Evolutionary conservation across 495 filamentous ascomycete species (phyloP), one percentile per base, ranked within the genome.

Genomic region (Penicillium waksmanii): DNA sequence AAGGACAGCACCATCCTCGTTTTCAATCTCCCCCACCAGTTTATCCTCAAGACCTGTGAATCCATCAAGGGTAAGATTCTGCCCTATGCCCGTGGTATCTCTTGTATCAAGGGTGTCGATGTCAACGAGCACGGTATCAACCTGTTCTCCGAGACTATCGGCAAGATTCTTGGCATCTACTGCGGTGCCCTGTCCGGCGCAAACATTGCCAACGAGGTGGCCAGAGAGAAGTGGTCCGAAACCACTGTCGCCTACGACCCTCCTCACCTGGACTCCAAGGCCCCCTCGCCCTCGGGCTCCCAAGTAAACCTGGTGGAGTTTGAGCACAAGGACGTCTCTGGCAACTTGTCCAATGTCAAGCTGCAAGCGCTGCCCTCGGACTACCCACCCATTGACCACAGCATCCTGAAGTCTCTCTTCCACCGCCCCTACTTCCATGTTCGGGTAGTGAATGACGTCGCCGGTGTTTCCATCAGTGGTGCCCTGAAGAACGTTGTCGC

Each of bases 401-500:
- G 76, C 17, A 82, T 89, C 44, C 80, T 96, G 65, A 88, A 89
- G 70, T 83, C 84, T 19, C 88, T 99, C 31, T 98, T 99, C 85
- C 89, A 96, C 77, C 87, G 96, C 40, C 93, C 93, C 0, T 99
- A 99, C 78, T 98, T 99, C 84, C 94, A 97, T 73, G 93, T 97
- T 12, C 87, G 89, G 44, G 87, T 98, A 68, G 89, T 96, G 15
- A 88, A 82, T 33, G 96, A 99, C 65, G 94, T 98, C 6, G 96
- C 93, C 5, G 96, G 96, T 61, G 93, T 97, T 10, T 97, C 95
- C 12, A 89, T 99, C 54, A 89, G 92, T 31, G 96, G 96, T 15
- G 96, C 96, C 2, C 82, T 99, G 53, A 99, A 99, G 79, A 99
- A 99, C 77, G 89, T 99, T 60, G 90, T 99, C 55, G 96, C 96